Base-by-base conservation (phyloP, 2,329 filamentous ascomycete genomes). In the Botryotinia calthae region DNA sequence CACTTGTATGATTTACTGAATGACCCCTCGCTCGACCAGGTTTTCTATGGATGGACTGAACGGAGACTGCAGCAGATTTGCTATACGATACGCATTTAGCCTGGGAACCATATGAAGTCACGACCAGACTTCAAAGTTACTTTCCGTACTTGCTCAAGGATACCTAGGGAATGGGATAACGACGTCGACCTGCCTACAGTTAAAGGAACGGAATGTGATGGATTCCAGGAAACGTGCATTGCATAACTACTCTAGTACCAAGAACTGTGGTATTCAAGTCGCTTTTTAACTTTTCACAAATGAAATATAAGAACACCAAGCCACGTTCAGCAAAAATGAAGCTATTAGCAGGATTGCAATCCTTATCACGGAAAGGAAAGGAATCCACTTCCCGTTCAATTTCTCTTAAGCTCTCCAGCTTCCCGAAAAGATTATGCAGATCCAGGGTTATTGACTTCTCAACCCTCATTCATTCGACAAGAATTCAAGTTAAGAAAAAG, bases 361-460 rank as follows among this genome's bases (percentile, higher is more conserved):
- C 46, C 59, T 40, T 65, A 65, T 66, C 59, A 46, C 69, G 59
- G 69, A 31, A 44, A 56, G n/a, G 31, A 71, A 34, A 54, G 6
- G 16, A 58, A 72, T 59, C 40, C 61, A 71, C 69, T 56, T 71
- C 46, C 69, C 61, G 58, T 40, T 69, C 37, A 46, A 31, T 56
- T 16, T 40, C 10, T 70, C 16, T 34, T 4, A 7, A 59, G 48
- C 54, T 48, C 40, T 31, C n/a, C 6, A 44, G 10, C 54, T 64
- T 56, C 51, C 37, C 51, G 61, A 46, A n/a, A 40, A 46, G 61
- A 46, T 65, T 59, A 71, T 71, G 48, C 61, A 66, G 42, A 22
- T 46, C 4, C 70, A 56, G 40, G 70, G 61, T 34, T 46, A 25
- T 31, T 9, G 5, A 28, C n/a, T 25, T 7, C 16, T n/a, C 14